These are phyloP conservation scores for Boletellus ananas DNA, from an alignment of 768 basidiomycete species.

Conservation along the genomic window DNA sequence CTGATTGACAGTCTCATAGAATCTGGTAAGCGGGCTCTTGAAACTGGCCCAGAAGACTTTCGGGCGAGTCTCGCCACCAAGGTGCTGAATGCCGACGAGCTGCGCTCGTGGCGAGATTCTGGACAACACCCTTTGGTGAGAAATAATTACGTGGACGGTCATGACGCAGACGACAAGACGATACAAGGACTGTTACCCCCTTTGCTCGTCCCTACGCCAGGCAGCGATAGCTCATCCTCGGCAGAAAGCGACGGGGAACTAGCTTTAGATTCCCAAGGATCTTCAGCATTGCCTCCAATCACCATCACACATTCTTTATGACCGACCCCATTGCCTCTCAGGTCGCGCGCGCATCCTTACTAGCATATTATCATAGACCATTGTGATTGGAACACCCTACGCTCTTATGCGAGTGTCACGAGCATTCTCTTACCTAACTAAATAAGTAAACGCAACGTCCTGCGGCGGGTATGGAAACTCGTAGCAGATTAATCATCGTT, in stretches of 20 bases:
- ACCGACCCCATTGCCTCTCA: conserved; percentile 5
- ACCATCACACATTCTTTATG: conserved; percentile 40
- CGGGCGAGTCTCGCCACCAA: conserved; percentile 49
- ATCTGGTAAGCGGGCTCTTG: conserved; percentile 58
- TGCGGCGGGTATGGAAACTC: conserved; percentile 1
- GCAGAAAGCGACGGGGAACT: conserved; percentile 29
- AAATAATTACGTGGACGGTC: conserved; percentile 14
- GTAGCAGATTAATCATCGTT: conserved; percentile 38
- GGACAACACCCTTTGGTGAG: conserved; percentile 18
- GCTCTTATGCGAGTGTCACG: conserved; percentile 7
- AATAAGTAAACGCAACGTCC: conserved; percentile 8
- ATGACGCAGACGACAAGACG: conserved; percentile 30
- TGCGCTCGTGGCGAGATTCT: conserved; percentile 53
- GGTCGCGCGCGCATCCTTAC: conserved; percentile 9
- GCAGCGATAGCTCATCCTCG: conserved; percentile 13
- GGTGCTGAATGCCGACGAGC: conserved; percentile 71
- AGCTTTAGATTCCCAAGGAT: conserved; percentile 9
- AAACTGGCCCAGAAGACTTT: conserved; percentile 52
- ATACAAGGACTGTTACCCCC: conserved; percentile 18
- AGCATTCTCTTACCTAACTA: conserved; percentile 13
- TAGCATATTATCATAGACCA: conserved; percentile 25
- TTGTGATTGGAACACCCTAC: conserved; percentile 15
- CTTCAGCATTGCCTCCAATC: conserved; percentile 37
- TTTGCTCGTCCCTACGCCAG: conserved; percentile 18
- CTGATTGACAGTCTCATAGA: conserved; percentile 62